Evolutionary conservation across 495 filamentous ascomycete genomes (phyloP), one percentile per base, ranked within the genome.

Genomic region (Hypoxylon crocopeplum): DNA sequence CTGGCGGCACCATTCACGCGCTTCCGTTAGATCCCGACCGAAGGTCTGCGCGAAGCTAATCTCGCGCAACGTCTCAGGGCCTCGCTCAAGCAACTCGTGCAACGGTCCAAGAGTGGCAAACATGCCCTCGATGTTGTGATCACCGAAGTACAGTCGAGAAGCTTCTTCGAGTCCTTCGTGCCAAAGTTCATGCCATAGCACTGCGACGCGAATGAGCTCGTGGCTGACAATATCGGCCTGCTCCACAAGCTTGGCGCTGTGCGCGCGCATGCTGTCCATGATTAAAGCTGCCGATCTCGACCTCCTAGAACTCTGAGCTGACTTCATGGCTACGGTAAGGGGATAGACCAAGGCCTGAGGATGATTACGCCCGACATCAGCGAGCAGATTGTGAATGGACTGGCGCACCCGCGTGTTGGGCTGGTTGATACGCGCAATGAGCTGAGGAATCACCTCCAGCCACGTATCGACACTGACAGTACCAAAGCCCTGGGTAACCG

Each of bases 281-380:
- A 99, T 95, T 49, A 90, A 84, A 13, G 81, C 84, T 10, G 95
- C 94, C 25, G 92, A 93, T 63, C 89, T 87, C 20, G 90, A 90
- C 30, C 94, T 86, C 37, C 90, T 83, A 33, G 86, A 82, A 64
- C 91, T 88, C 32, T 83, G 77, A 33, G 74, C 72, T 2, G 94
- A 97, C 71, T 99, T 99, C 85, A 97, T 96, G 11, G 95, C 92
- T 7, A 99, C 95, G 0, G 95, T 98, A 61, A 99, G 82, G n/a
- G 94, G 92, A 68, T 97, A 99, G n/a, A 99, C 95, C 17, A 99
- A 72, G n/a, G 94, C 93, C 66, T 99, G 94, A 10, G 94, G 94
- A 70, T 99, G 94, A 8, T 90, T 86, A 56, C 92, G 88, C 36
- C 94, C 95, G 46, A 99, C 89, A 72, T 98, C 94, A 7, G 87